These are phyloP conservation scores for Cornus suecica DNA, from an alignment of 148 eudicot genomes.

Conservation along the genomic window DNA sequence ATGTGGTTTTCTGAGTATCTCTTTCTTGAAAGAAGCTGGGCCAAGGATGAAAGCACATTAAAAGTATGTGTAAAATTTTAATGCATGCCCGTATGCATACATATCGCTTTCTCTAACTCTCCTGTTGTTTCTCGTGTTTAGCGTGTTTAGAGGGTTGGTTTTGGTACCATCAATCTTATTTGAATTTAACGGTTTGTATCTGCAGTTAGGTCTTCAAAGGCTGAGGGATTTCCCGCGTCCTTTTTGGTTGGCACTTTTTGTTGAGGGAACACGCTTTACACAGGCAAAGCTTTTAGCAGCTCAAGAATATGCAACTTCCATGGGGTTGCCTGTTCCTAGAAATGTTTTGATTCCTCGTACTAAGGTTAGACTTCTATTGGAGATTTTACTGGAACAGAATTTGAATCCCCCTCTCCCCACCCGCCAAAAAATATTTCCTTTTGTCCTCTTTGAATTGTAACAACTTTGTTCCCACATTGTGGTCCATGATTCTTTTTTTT, in stretches of 20 bases:
- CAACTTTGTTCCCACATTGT: background rate
- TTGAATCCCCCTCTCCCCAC: no score
- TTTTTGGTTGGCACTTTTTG: constrained; percentile 96
- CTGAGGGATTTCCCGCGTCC: constrained; percentile 80
- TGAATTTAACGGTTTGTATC: constrained; percentile 13
- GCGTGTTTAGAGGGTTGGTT: background rate
- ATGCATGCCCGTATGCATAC: background rate
- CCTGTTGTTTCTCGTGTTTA: background rate
- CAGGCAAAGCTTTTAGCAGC: constrained; percentile 90
- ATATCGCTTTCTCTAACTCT: background rate
- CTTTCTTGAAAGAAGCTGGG: constrained; percentile 90
- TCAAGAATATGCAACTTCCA: constrained; percentile 88
- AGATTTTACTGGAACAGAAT: background rate
- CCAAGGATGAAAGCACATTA: constrained; percentile 70
- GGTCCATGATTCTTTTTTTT: background rate
- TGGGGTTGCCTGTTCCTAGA: constrained; percentile 78
- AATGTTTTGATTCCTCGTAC: constrained; percentile 93
- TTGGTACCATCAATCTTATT: constrained; percentile 14
- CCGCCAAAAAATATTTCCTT: no score
- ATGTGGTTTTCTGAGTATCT: constrained; percentile 96
- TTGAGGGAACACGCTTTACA: constrained; percentile 93
- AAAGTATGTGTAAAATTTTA: constrained; percentile 35
- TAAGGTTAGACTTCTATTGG: constrained; percentile 42
- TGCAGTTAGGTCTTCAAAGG: constrained; percentile 76
- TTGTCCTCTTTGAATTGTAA: background rate